Evolutionary conservation across 345 rosid genomes (phyloP).

Genomic region (Rhizophora mangle): DNA sequence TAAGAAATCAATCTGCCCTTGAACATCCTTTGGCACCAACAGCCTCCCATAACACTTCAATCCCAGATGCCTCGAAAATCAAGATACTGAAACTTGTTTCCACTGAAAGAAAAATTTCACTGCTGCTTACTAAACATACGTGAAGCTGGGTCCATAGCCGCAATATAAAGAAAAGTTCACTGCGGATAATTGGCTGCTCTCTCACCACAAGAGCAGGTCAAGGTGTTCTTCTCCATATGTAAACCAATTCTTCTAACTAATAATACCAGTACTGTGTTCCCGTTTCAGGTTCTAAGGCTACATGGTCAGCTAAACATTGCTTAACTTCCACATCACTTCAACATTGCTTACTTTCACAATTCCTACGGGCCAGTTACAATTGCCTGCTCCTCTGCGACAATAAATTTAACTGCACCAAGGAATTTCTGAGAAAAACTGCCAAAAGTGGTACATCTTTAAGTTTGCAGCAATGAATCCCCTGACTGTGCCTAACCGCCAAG

Average conservation of each 20-base stretch:
- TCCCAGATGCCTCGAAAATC: neutral
- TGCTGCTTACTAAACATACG: slow-evolving; percentile 14
- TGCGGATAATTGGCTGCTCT: too few species aligned
- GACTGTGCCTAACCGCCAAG: slow-evolving; percentile 49
- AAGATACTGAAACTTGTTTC: neutral
- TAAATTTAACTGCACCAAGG: neutral
- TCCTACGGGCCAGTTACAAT: neutral
- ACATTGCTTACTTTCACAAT: neutral
- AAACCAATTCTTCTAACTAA: too few species aligned
- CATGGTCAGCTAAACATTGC: neutral
- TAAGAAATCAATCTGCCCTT: slow-evolving; percentile 4
- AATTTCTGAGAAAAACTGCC: slow-evolving; percentile 7
- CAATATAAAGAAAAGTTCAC: neutral
- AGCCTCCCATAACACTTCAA: neutral
- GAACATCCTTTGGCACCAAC: neutral
- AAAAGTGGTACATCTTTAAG: neutral
- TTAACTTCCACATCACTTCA: neutral
- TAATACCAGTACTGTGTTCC: neutral
- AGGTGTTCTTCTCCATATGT: neutral
- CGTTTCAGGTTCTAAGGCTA: neutral
- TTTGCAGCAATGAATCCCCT: slow-evolving; percentile 44
- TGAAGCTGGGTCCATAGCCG: slow-evolving; percentile 17
- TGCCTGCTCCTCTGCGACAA: neutral
- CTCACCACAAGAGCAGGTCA: neutral
- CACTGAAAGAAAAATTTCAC: neutral